Evolutionary conservation across 2,329 filamentous ascomycete genomes (phyloP).

Genomic region (Fusarium sp.): DNA sequence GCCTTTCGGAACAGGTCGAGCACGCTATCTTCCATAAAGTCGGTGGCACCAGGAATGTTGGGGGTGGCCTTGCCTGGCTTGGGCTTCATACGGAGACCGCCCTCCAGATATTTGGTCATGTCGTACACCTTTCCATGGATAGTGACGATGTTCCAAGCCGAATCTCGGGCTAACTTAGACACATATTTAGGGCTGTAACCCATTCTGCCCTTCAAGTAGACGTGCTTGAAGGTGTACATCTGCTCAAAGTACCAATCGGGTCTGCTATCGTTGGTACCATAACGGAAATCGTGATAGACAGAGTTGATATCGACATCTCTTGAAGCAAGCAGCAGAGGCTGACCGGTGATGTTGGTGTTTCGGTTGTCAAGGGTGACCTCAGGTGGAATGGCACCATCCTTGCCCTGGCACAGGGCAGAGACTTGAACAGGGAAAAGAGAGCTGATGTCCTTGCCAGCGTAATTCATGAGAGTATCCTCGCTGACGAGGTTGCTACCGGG

Average conservation of each 20-base stretch:
- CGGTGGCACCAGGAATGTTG: conserved; percentile 63
- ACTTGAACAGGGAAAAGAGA: conserved; percentile 94
- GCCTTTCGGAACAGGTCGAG: conserved; percentile 81
- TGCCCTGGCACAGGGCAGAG: conserved; percentile 87
- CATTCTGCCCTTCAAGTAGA: conserved; percentile 87
- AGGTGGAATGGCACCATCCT: conserved; percentile 71
- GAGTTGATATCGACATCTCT: conserved; percentile 75
- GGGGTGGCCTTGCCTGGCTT: conserved; percentile 65
- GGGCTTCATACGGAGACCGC: conserved; percentile 75
- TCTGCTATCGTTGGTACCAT: conserved; percentile 82
- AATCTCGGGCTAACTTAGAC: conserved; percentile 72
- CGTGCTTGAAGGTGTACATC: conserved; percentile 80
- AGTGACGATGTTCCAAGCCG: conserved; percentile 78
- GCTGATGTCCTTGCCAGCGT: conserved; percentile 90
- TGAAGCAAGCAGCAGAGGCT: conserved; percentile 70
- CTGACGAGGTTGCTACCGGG: conserved; percentile 72
- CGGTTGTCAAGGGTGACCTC: conserved; percentile 89
- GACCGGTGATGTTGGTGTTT: conserved; percentile 78
- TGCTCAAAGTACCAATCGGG: conserved; percentile 94
- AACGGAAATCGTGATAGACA: conserved; percentile 93
- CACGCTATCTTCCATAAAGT: conserved; percentile 86
- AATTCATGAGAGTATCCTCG: conserved; percentile 74
- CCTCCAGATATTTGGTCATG: conserved; percentile 83
- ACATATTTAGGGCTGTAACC: conserved; percentile 87
- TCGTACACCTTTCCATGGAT: conserved; percentile 88